These are phyloP conservation scores for Triticum monococcum DNA, from an alignment of 176 grass and related monocot species.

Conservation along the genomic window DNA sequence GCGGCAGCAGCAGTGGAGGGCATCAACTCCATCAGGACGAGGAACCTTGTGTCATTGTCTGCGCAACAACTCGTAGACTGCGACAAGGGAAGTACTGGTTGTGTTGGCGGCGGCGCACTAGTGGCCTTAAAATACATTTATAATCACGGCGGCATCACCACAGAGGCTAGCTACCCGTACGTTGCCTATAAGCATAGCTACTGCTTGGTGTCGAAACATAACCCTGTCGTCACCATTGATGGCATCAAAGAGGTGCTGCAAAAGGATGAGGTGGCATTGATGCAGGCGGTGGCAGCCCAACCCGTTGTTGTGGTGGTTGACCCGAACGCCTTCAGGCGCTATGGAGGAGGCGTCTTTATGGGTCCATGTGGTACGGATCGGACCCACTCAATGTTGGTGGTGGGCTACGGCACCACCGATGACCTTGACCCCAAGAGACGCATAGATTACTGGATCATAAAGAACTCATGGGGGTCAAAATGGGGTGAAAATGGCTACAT, in stretches of 20 bases:
- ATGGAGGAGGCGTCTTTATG: constrained; percentile 16
- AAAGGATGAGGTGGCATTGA: not conserved
- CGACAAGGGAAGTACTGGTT: not conserved
- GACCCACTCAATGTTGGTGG: not conserved
- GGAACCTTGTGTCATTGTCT: constrained; percentile 6
- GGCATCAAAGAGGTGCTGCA: too few species aligned
- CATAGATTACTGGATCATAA: constrained; percentile 54
- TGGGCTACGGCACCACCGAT: constrained; percentile 22
- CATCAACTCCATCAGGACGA: constrained; percentile 33
- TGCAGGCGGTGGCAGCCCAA: not conserved
- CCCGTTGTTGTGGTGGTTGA: not conserved
- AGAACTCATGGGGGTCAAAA: constrained; percentile 49
- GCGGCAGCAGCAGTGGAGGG: constrained; percentile 8
- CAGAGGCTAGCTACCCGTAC: too few species aligned
- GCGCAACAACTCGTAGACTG: constrained; percentile 39
- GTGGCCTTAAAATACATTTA: too few species aligned
- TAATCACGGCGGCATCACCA: too few species aligned
- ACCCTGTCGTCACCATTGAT: too few species aligned
- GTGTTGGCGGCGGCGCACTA: not conserved
- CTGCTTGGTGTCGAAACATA: too few species aligned
- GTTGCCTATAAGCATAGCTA: too few species aligned
- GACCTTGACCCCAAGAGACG: not conserved
- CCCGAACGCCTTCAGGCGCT: constrained; percentile 24
- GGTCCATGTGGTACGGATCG: constrained; percentile 5
- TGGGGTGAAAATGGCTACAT: constrained; percentile 65